These are phyloP conservation scores for Yamadazyma atlantica DNA, from an alignment of 1,139 yeast genomes.

Conservation along the genomic window DNA sequence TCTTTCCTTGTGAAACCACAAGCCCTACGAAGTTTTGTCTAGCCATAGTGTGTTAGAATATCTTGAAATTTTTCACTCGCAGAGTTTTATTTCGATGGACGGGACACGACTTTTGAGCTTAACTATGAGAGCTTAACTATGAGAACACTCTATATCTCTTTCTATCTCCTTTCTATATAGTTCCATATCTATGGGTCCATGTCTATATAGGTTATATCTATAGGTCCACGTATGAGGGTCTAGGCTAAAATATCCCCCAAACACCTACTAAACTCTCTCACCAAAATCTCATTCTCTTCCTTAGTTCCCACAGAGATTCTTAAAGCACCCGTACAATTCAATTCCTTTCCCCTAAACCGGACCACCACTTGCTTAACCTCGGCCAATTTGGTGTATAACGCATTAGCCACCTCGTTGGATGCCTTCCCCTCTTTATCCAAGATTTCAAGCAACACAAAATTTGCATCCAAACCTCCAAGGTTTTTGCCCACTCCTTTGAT, in stretches of 20 bases:
- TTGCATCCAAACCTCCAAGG: conserved; percentile 87
- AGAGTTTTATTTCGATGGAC: background rate
- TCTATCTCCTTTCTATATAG: background rate
- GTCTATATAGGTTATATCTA: background rate
- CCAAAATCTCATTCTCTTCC: conserved; percentile 62
- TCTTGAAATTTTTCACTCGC: conserved; percentile 3
- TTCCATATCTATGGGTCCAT: no score
- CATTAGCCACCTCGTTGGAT: conserved; percentile 65
- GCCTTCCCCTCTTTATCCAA: conserved; percentile 62
- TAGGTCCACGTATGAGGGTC: background rate
- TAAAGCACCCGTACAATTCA: conserved; percentile 83
- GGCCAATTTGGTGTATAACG: conserved; percentile 70
- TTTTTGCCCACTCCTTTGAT: conserved; percentile 67
- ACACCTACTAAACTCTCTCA: conserved; percentile 47
- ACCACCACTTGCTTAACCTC: conserved; percentile 74
- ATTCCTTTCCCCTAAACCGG: conserved; percentile 86
- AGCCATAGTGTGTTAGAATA: conserved; percentile 53
- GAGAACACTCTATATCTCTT: no score
- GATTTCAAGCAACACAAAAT: conserved; percentile 75
- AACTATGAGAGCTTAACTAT: no score
- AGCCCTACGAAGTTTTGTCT: conserved; percentile 89
- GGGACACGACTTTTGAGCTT: background rate
- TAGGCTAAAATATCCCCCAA: background rate
- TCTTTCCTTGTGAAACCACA: conserved; percentile 93
- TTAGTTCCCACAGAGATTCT: conserved; percentile 85